Percentiles rank a stretch among this genome's conserved stretches.
Conservation (phyloP, 1,284 basidiomycete species). For the Ceratobasidium sp. region DNA sequence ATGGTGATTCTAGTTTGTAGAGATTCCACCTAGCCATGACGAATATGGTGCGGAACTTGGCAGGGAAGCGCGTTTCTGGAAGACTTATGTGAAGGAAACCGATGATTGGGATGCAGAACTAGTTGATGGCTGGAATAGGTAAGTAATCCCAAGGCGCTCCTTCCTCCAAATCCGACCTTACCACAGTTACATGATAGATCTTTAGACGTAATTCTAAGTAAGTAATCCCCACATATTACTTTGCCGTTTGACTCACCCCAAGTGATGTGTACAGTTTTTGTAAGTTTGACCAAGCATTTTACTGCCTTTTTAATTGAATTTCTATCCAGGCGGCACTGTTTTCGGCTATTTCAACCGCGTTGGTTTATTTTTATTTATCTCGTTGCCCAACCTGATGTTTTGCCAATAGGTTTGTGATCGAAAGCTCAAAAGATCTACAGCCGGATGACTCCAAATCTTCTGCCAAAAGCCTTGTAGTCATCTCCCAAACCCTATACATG, state of each 20-base stretch:
- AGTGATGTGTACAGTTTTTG: conserved; percentile 4
- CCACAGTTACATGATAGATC: neutral
- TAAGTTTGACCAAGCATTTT: neutral
- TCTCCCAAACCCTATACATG: neutral
- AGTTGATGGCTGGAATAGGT: conserved; percentile 24
- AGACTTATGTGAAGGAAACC: conserved; percentile 32
- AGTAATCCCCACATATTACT: neutral
- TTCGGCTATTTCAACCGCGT: conserved; percentile 25
- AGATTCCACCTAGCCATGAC: neutral
- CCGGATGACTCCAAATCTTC: neutral
- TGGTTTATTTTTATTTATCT: neutral
- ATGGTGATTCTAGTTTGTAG: too few relatives aligned
- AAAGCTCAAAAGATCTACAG: conserved; percentile 2
- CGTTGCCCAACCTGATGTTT: neutral
- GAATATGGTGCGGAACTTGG: conserved; percentile 8
- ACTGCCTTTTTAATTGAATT: neutral
- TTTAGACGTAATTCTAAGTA: conserved; percentile 9
- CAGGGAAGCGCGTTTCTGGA: conserved; percentile 15
- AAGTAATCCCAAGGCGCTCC: too few relatives aligned
- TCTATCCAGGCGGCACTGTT: conserved; percentile 14
- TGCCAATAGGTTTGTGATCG: conserved; percentile 10
- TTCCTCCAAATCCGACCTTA: too few relatives aligned
- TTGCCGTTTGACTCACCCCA: neutral
- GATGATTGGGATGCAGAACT: conserved; percentile 24
- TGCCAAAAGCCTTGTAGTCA: neutral